Conservation (phyloP, 257 asterid species). For the Solanum chmielewskii region DNA sequence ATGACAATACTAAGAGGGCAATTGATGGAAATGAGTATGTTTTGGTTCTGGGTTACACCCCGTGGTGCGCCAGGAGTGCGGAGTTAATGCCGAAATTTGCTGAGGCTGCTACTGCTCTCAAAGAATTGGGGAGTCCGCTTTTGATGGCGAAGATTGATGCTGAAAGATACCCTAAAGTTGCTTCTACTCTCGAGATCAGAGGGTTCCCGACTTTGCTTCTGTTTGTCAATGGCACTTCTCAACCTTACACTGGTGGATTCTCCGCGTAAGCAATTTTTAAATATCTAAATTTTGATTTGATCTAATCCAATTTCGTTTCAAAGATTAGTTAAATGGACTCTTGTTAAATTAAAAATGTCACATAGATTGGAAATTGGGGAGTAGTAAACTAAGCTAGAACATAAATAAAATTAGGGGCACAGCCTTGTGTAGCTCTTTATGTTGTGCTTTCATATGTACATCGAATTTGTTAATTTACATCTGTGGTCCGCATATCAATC, state of each 20-base stretch:
- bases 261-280: slow-evolving; percentile 47
- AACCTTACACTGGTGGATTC: slow-evolving; percentile 82
- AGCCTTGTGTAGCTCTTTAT: not conserved
- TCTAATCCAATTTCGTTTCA: not conserved
- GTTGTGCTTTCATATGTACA: not conserved
- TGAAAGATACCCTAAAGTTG: slow-evolving; percentile 73
- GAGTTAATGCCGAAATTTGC: slow-evolving; percentile 95
- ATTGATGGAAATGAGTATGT: slow-evolving; percentile 71
- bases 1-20: slow-evolving; percentile 44
- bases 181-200: slow-evolving; percentile 53
- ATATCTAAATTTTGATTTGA: not conserved
- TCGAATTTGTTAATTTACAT: not conserved
- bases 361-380: not conserved
- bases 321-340: not conserved
- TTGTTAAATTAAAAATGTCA: not conserved
- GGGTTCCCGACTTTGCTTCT: slow-evolving; percentile 82
- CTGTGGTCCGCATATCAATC: not conserved
- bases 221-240: slow-evolving; percentile 75
- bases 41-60: slow-evolving; percentile 82
- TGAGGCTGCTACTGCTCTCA: slow-evolving; percentile 80
- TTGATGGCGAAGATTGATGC: slow-evolving; percentile 83
- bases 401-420: not conserved
- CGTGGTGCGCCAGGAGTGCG: slow-evolving; percentile 89
- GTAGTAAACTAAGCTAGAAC: not conserved
- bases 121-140: slow-evolving; percentile 45